Conservation (phyloP, 768 basidiomycete species). For the Russula sp. region DNA sequence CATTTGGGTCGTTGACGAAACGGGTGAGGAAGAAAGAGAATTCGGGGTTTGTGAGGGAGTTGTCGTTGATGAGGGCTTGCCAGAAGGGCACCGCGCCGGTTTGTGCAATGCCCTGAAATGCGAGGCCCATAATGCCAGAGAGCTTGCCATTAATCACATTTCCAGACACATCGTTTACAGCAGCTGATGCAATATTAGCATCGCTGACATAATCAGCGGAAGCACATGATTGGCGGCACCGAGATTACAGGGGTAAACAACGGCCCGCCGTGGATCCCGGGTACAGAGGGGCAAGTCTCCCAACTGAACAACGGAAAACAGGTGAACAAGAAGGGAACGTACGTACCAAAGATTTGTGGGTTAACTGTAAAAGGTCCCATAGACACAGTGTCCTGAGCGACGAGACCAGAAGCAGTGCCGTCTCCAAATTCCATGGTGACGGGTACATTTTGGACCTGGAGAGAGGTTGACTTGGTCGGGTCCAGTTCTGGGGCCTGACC, state of each 20-base stretch:
- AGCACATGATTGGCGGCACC: neutral
- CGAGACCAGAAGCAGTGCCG: conserved; percentile 52
- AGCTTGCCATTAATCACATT: conserved; percentile 44
- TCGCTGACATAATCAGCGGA: neutral
- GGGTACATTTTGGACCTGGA: neutral
- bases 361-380: conserved; percentile 59
- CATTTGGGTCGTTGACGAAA: conserved; percentile 33
- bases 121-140: conserved; percentile 75
- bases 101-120: conserved; percentile 54
- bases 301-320: neutral
- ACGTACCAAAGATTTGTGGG: conserved; percentile 42
- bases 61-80: conserved; percentile 43
- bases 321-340: too few species aligned
- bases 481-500: conserved; percentile 40
- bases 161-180: conserved; percentile 45
- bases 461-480: conserved; percentile 36
- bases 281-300: neutral
- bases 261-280: neutral
- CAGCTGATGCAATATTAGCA: conserved; percentile 29
- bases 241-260: neutral
- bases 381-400: conserved; percentile 54
- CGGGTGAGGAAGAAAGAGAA: conserved; percentile 65
- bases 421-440: conserved; percentile 61
- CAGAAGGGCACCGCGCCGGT: conserved; percentile 61
- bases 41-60: conserved; percentile 43